A percentile compares a stretch with the other conserved stretches of the same genome.
These are phyloP conservation scores for Rhododendron williamsianum DNA, from an alignment of 148 eudicot species.

Conservation along the genomic window DNA sequence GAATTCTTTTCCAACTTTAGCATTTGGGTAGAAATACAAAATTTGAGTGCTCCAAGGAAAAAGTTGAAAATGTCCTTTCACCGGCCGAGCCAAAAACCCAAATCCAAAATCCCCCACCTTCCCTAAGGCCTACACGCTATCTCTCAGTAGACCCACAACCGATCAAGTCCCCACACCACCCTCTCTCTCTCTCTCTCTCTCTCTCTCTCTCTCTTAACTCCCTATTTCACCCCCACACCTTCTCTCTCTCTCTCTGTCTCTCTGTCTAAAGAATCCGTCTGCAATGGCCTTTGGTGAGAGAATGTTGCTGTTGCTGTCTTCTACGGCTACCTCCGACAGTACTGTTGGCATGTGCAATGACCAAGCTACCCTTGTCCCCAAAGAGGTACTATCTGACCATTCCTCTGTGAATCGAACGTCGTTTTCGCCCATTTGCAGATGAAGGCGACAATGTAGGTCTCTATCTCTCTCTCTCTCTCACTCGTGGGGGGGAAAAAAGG, in stretches of 20 bases:
- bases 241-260: background rate
- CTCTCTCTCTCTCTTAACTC: background rate
- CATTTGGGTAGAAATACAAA: too few species aligned
- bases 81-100: slow-evolving; percentile 9
- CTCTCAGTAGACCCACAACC: background rate
- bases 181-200: background rate
- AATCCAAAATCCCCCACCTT: background rate
- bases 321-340: background rate
- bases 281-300: background rate
- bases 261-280: background rate
- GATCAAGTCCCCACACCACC: background rate
- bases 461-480: slow-evolving; percentile 5
- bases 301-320: background rate
- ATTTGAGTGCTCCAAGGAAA: too few species aligned
- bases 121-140: too few species aligned
- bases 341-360: slow-evolving; percentile 14
- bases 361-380: slow-evolving; percentile 20
- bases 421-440: slow-evolving; percentile 22
- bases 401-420: slow-evolving; percentile 19
- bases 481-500: slow-evolving; percentile 29
- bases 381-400: slow-evolving; percentile 11
- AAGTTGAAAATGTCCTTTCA: slow-evolving; percentile 25
- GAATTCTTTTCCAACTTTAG: too few species aligned
- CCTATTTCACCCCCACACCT: background rate
- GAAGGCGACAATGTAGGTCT: slow-evolving; percentile 19